phyloP scores from a whole-genome alignment of 75 land plant species.

The Isoetes taiwanensis region DNA sequence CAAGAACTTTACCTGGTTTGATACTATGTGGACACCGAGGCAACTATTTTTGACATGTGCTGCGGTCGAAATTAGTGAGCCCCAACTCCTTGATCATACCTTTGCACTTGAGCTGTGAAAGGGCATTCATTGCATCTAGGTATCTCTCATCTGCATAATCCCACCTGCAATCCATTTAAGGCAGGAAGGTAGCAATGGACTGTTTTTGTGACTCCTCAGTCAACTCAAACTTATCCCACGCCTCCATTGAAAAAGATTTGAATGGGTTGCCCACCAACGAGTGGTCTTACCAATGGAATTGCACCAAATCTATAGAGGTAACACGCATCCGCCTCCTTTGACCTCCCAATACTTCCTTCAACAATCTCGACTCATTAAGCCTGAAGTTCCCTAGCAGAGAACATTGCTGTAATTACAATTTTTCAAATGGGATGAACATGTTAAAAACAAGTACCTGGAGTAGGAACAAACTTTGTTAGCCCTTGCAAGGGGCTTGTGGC shows the following conservation, averaged over 20 bases:
- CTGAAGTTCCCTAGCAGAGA: constrained; percentile 4
- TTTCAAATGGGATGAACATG: no score
- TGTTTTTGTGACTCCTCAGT: no score
- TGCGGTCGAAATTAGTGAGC: constrained; percentile 21
- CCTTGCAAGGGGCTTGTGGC: constrained; percentile 10
- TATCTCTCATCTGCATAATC: constrained; percentile 19
- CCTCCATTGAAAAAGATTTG: no score
- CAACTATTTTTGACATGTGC: constrained; percentile 20
- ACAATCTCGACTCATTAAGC: constrained; percentile 14
- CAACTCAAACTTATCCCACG: no score
- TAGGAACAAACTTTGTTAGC: constrained; percentile 25
- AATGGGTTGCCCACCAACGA: no score
- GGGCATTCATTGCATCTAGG: constrained; percentile 19
- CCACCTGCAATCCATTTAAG: constrained; percentile 14
- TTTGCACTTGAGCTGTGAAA: constrained; percentile 13
- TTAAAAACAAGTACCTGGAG: no score
- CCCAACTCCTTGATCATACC: constrained; percentile 20
- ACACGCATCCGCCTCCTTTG: constrained; percentile 17
- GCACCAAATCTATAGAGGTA: constrained; percentile 20
- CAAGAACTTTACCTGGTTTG: constrained; percentile 16
- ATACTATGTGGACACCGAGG: constrained; percentile 14
- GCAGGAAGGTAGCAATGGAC: no score
- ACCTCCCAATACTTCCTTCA: constrained; percentile 16
- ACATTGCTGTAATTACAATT: no score
- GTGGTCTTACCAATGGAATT: constrained; percentile 20